Evolutionary conservation across 2,329 filamentous ascomycete species (phyloP).

Genomic region (Pseudocercospora musae): DNA sequence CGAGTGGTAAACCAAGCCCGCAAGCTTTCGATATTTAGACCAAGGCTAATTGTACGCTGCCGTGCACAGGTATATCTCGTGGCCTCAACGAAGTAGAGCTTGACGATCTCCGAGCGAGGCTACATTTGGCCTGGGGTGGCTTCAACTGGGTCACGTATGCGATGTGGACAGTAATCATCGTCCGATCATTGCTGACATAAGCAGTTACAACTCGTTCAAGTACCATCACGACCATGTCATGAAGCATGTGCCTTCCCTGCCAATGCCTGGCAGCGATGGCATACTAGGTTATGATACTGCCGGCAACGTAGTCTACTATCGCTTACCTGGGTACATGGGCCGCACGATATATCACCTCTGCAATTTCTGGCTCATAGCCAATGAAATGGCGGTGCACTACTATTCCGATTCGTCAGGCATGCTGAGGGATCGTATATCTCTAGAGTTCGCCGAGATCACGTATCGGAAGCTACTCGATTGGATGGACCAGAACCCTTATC

Average conservation of each 20-base stretch:
- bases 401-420: background rate
- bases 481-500: background rate
- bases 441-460: background rate
- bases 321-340: background rate
- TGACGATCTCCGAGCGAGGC: background rate
- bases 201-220: background rate
- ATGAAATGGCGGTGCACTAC: background rate
- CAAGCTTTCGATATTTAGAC: background rate
- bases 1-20: background rate
- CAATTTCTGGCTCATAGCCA: background rate
- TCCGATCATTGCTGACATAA: background rate
- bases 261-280: background rate
- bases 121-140: background rate
- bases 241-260: background rate
- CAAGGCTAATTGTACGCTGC: too few relatives aligned
- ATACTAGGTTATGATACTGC: background rate
- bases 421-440: background rate
- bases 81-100: background rate
- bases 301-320: background rate
- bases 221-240: background rate
- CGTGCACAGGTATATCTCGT: too few relatives aligned
- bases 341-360: background rate
- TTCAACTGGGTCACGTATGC: background rate
- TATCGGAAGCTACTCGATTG: background rate
- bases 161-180: background rate